Conservation (phyloP, 495 filamentous ascomycete genomes). For the Clohesyomyces aquaticus region DNA sequence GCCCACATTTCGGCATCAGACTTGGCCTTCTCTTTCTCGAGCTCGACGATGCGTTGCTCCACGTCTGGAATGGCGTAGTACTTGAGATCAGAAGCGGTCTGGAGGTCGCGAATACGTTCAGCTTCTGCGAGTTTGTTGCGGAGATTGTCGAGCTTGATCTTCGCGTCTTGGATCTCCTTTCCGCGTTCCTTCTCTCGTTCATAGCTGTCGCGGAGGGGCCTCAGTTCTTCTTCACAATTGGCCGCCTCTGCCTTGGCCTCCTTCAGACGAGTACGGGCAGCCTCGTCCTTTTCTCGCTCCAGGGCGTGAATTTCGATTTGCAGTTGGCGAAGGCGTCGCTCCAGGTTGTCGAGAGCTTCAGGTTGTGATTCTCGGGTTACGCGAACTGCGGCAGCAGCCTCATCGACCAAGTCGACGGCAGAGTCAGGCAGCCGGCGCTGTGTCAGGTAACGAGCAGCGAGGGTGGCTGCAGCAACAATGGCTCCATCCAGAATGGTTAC, state of each 20-base stretch:
- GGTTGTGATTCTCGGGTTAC: constrained; percentile 95
- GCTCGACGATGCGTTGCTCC: constrained; percentile 71
- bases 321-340: constrained; percentile 83
- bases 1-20: constrained; percentile 75
- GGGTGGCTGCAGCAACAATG: constrained; percentile 84
- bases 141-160: constrained; percentile 86
- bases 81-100: constrained; percentile 84
- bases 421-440: constrained; percentile 90
- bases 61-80: constrained; percentile 98
- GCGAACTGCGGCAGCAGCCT: constrained; percentile 91
- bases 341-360: constrained; percentile 89
- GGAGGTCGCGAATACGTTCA: constrained; percentile 78
- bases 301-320: constrained; percentile 96
- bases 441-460: constrained; percentile 91
- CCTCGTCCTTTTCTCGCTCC: constrained; percentile 90
- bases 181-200: constrained; percentile 86
- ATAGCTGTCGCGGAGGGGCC: constrained; percentile 92
- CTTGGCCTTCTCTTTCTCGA: constrained; percentile 78
- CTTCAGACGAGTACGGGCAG: constrained; percentile 77
- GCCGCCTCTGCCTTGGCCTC: constrained; percentile 85
- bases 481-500: constrained; percentile 93
- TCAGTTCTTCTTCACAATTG: constrained; percentile 88
- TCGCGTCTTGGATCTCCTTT: constrained; percentile 91
- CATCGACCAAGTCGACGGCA: constrained; percentile 93
- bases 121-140: constrained; percentile 91